Conservation (phyloP, 1,139 yeast genomes). For the Geotrichum carabidarum region DNA sequence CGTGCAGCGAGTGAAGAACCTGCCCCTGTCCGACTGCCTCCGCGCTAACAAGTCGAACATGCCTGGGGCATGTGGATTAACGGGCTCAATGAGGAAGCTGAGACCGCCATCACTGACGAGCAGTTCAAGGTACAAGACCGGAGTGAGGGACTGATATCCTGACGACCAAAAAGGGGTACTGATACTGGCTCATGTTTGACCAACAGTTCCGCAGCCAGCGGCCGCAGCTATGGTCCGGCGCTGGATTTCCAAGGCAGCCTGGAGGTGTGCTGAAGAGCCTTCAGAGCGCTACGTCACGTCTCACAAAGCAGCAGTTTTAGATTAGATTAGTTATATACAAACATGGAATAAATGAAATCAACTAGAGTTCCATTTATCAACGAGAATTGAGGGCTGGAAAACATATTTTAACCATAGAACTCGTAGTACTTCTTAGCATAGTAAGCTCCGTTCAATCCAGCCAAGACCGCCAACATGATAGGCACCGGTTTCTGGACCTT, state of each 20-base stretch:
- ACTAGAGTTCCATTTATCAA: too few species aligned
- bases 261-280: conserved; percentile 99
- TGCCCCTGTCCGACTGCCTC: conserved; percentile 93
- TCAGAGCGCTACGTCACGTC: conserved; percentile 93
- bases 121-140: conserved; percentile 84
- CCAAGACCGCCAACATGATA: conserved; percentile 56
- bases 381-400: not conserved
- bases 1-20: conserved; percentile 92
- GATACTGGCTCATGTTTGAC: conserved; percentile 96
- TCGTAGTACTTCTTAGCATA: conserved; percentile 69
- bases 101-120: conserved; percentile 78
- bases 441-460: conserved; percentile 61
- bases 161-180: conserved; percentile 96
- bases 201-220: conserved; percentile 80
- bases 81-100: conserved; percentile 93
- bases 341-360: not conserved
- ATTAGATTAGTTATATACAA: not conserved
- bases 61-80: conserved; percentile 99
- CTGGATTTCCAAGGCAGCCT: conserved; percentile 99
- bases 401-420: conserved; percentile 43
- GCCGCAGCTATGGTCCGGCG: conserved; percentile 97
- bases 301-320: conserved; percentile 43
- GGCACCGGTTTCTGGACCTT: conserved; percentile 74
- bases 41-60: conserved; percentile 98
- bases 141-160: conserved; percentile 96